Percentiles rank a stretch among this genome's conserved stretches.
Evolutionary conservation across 441 rosid genomes (phyloP).

Genomic region (Croton laevigatus): DNA sequence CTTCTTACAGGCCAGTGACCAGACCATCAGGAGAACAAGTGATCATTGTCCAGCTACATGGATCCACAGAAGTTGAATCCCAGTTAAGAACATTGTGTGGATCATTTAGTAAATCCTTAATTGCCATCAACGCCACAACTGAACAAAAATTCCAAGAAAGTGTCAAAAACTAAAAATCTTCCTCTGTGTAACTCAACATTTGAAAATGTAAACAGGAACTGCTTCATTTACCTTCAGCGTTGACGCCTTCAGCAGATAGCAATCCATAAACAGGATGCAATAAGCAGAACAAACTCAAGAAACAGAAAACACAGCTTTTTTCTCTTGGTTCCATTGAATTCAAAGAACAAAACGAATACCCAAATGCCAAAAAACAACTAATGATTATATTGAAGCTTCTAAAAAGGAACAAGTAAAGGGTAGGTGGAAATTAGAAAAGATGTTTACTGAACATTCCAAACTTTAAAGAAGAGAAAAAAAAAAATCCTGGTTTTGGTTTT

Average conservation of each 20-base stretch:
- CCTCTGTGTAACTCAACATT: not conserved
- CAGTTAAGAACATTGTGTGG: slow-evolving; percentile 80
- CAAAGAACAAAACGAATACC: slow-evolving; percentile 17
- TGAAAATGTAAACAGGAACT: not conserved
- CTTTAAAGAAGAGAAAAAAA: slow-evolving; percentile 21
- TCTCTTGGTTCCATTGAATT: slow-evolving; percentile 40
- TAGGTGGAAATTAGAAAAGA: not conserved
- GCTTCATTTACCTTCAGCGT: slow-evolving; percentile 74
- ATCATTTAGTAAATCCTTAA: slow-evolving; percentile 59
- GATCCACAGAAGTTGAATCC: slow-evolving; percentile 95
- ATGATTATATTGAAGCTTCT: not conserved
- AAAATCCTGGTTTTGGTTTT: slow-evolving; percentile 24
- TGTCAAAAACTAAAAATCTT: slow-evolving; percentile 5
- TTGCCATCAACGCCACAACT: slow-evolving; percentile 86
- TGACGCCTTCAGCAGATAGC: slow-evolving; percentile 88
- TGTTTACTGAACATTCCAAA: slow-evolving; percentile 11
- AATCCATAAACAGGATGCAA: slow-evolving; percentile 52
- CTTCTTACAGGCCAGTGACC: slow-evolving; percentile 73
- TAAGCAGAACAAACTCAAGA: slow-evolving; percentile 36
- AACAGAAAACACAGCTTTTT: slow-evolving; percentile 26
- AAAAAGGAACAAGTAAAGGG: slow-evolving; percentile 12
- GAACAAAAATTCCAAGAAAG: slow-evolving; percentile 19
- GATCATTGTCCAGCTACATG: slow-evolving; percentile 94
- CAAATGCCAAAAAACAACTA: slow-evolving; percentile 18
- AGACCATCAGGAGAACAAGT: slow-evolving; percentile 75